Conservation (phyloP, 2,329 filamentous ascomycete genomes). For the Colletotrichum falcatum region DNA sequence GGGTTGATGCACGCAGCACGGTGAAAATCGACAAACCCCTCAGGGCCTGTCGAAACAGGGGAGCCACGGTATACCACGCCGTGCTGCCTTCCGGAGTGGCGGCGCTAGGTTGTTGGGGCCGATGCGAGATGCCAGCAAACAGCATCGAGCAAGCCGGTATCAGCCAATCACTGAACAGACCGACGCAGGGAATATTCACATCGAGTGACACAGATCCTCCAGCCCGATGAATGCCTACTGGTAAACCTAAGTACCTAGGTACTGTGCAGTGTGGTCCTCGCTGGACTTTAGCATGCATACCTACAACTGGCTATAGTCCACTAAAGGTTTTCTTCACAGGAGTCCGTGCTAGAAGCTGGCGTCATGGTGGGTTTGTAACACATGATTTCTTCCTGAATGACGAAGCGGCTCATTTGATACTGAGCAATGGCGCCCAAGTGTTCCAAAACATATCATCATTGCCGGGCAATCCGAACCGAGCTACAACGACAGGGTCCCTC, state of each 20-base stretch:
- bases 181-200: not conserved
- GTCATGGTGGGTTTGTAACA: not conserved
- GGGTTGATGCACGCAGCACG: constrained; percentile 8
- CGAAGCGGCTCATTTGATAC: not conserved
- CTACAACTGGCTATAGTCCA: not conserved
- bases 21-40: not conserved
- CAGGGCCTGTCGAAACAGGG: not conserved
- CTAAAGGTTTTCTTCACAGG: not conserved
- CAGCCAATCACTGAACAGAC: not conserved
- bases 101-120: not conserved
- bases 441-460: not conserved
- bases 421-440: not conserved
- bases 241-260: too few species aligned
- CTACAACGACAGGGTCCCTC: not conserved
- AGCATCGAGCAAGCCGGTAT: not conserved
- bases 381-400: not conserved
- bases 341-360: not conserved
- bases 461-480: not conserved
- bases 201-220: constrained; percentile 1
- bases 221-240: not conserved
- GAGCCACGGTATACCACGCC: not conserved
- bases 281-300: not conserved
- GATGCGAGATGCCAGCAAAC: constrained; percentile 13
- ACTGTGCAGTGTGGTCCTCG: not conserved
- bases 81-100: not conserved